Evolutionary conservation across 106 monocot species (phyloP).

Genomic region (Vanilla planifolia): DNA sequence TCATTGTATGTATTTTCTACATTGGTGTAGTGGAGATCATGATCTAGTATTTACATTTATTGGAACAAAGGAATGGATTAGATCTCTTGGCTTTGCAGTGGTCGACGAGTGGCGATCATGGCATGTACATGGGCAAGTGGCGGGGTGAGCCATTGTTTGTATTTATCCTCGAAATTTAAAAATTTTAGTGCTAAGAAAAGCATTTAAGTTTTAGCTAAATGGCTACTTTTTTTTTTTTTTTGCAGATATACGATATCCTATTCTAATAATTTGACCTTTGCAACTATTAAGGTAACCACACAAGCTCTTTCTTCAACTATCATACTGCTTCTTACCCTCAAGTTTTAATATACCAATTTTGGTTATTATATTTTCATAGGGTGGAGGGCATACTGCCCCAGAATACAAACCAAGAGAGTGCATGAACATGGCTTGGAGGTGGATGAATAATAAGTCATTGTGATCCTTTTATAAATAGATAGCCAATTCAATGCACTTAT

Average conservation of each 20-base stretch:
- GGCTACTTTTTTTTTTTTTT: no score
- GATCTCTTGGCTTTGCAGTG: slow-evolving; percentile 35
- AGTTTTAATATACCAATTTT: background rate
- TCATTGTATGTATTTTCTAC: background rate
- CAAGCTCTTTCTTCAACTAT: no score
- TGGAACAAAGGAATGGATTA: slow-evolving; percentile 48
- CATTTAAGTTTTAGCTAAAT: background rate
- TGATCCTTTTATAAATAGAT: no score
- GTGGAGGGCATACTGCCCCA: background rate
- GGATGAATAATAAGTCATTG: background rate
- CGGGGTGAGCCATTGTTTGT: no score
- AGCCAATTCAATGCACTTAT: no score
- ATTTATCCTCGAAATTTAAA: background rate
- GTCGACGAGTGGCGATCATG: slow-evolving; percentile 47
- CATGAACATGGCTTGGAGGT: background rate
- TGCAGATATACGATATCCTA: background rate
- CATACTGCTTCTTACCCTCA: background rate
- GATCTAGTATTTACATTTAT: slow-evolving; percentile 34
- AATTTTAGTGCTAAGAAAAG: background rate
- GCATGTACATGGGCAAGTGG: slow-evolving; percentile 31
- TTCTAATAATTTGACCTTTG: background rate
- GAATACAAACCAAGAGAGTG: background rate
- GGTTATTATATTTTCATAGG: background rate
- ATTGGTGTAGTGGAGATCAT: slow-evolving; percentile 34
- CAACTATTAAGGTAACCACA: slow-evolving; percentile 7